Percentiles rank a stretch among this genome's conserved stretches.
Evolutionary conservation across 345 rosid genomes (phyloP).

Genomic region (Lumnitzera littorea): DNA sequence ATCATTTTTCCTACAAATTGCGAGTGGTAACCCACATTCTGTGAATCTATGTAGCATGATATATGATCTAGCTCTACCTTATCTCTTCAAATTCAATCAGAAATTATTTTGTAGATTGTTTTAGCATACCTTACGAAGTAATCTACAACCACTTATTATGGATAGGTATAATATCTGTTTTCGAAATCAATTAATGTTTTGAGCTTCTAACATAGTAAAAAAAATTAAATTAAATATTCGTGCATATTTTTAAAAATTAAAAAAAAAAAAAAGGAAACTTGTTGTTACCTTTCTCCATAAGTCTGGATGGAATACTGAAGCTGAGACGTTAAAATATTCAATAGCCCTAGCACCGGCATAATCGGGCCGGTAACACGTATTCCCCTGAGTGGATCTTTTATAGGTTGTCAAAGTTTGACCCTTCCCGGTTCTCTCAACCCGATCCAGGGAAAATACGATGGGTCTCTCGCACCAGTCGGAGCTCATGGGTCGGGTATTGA

Average conservation of each 20-base stretch:
- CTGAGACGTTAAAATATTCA: slow-evolving; percentile 36
- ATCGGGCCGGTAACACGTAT: slow-evolving; percentile 27
- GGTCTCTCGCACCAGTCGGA: slow-evolving; percentile 54
- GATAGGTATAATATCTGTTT: too few relatives aligned
- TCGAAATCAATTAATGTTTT: too few relatives aligned
- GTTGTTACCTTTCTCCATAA: slow-evolving; percentile 57
- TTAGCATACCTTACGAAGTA: too few relatives aligned
- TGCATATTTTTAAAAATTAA: not conserved
- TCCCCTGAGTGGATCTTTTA: slow-evolving; percentile 17
- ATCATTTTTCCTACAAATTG: too few relatives aligned
- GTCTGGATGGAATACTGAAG: slow-evolving; percentile 30
- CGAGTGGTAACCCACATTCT: too few relatives aligned
- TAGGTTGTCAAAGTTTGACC: slow-evolving; percentile 47
- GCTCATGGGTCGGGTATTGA: slow-evolving; percentile 57
- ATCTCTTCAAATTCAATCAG: too few relatives aligned
- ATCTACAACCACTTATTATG: too few relatives aligned
- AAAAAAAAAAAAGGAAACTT: not conserved
- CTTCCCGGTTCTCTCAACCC: slow-evolving; percentile 20
- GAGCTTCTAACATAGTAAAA: too few relatives aligned
- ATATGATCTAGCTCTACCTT: too few relatives aligned
- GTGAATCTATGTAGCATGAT: too few relatives aligned
- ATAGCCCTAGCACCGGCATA: slow-evolving; percentile 30
- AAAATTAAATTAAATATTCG: not conserved
- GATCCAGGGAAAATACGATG: slow-evolving; percentile 53
- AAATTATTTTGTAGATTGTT: too few relatives aligned